These are phyloP conservation scores for Aspergillus indologenus DNA, from an alignment of 495 filamentous ascomycete genomes.

Conservation along the genomic window DNA sequence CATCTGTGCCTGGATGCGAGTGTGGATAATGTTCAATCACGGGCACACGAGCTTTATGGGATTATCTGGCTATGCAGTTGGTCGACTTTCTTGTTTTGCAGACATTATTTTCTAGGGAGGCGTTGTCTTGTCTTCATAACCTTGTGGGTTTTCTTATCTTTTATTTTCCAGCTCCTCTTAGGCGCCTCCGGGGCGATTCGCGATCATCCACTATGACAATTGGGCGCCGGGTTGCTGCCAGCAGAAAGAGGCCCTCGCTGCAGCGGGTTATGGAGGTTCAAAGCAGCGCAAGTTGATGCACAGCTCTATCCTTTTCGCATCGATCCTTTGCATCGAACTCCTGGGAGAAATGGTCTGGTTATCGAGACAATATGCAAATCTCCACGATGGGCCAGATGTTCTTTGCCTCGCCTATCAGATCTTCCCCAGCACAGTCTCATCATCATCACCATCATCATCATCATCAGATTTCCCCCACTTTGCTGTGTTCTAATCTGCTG, in stretches of 20 bases:
- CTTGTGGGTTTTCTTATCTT: slow-evolving; percentile 45
- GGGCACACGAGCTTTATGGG: slow-evolving; percentile 37
- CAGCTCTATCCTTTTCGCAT: slow-evolving; percentile 22
- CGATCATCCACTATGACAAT: slow-evolving; percentile 19
- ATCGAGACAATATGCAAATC: slow-evolving; percentile 26
- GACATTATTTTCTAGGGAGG: slow-evolving; percentile 50
- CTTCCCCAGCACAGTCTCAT: slow-evolving; percentile 1
- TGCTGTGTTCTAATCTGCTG: slow-evolving; percentile 24
- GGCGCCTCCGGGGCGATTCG: slow-evolving; percentile 21
- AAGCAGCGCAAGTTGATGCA: slow-evolving; percentile 18
- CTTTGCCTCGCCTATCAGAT: slow-evolving; percentile 15
- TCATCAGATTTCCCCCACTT: slow-evolving; percentile 12
- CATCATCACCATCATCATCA: background rate
- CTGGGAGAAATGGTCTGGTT: slow-evolving; percentile 5
- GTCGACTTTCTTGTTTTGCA: slow-evolving; percentile 49
- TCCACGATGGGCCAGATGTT: slow-evolving; percentile 35
- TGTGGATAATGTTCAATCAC: slow-evolving; percentile 46
- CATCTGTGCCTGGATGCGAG: slow-evolving; percentile 34
- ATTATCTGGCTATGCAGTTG: slow-evolving; percentile 40
- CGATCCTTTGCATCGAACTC: slow-evolving; percentile 12
- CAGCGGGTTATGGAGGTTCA: slow-evolving; percentile 19
- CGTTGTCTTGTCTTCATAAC: slow-evolving; percentile 52
- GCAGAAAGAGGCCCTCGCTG: slow-evolving; percentile 14
- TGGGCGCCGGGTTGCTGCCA: slow-evolving; percentile 18
- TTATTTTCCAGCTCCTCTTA: slow-evolving; percentile 28